Percentiles rank a stretch among this genome's conserved stretches.
Evolutionary conservation across 306 rosid species (phyloP).

Genomic region (Spatholobus suberectus): DNA sequence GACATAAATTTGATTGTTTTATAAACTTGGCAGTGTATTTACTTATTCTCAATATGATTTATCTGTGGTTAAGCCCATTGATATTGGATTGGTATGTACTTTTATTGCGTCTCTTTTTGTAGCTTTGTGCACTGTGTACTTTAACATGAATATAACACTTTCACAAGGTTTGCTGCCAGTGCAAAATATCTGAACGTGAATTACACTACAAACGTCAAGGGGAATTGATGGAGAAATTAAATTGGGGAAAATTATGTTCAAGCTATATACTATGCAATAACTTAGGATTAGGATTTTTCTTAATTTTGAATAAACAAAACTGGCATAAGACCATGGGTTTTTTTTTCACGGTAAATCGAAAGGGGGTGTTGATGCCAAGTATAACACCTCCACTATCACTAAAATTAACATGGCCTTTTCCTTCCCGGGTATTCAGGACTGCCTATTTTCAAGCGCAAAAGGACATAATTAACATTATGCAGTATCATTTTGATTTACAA

Average conservation of each 20-base stretch:
- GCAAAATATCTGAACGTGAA: slow-evolving; percentile 7
- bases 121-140: too few relatives aligned
- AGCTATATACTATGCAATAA: not conserved
- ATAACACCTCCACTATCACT: too few relatives aligned
- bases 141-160: not conserved
- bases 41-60: too few relatives aligned
- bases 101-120: too few relatives aligned
- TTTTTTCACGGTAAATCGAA: too few relatives aligned
- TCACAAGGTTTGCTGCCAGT: not conserved
- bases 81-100: too few relatives aligned
- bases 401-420: not conserved
- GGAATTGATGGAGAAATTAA: not conserved
- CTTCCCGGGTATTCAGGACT: too few relatives aligned
- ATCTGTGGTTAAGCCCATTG: too few relatives aligned
- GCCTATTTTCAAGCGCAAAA: too few relatives aligned
- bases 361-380: too few relatives aligned
- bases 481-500: not conserved
- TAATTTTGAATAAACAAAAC: not conserved
- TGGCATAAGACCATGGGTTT: not conserved
- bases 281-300: not conserved
- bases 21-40: too few relatives aligned
- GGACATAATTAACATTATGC: not conserved
- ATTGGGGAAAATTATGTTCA: not conserved
- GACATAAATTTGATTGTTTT: too few relatives aligned
- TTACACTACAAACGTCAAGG: not conserved